These are phyloP conservation scores for Hypoxylon rickii DNA, from an alignment of 495 filamentous ascomycete species.

Conservation along the genomic window DNA sequence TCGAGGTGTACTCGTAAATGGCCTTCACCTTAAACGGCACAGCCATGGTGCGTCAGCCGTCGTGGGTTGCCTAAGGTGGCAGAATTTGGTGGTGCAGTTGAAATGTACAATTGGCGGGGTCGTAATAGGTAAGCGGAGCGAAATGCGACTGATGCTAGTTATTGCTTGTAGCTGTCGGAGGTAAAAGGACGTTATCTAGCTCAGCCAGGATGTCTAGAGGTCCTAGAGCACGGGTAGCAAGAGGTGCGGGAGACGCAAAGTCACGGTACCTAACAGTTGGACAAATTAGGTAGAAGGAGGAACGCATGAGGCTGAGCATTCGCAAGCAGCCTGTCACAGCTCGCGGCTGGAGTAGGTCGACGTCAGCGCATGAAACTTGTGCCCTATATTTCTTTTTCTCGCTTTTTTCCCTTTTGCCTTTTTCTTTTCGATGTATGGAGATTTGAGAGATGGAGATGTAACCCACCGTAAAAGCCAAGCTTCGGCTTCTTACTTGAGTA, in stretches of 20 bases:
- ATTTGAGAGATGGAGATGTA: conserved; percentile 26
- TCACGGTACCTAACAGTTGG: conserved; percentile 9
- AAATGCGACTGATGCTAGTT: conserved; percentile 31
- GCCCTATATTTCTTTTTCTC: conserved; percentile 11
- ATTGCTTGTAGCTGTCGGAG: conserved; percentile 11
- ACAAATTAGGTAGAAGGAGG: conserved; percentile 29
- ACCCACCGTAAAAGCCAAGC: conserved; percentile 30
- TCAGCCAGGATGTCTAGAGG: neutral
- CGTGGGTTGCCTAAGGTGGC: conserved; percentile 14
- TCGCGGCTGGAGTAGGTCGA: conserved; percentile 40
- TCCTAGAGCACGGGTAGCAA: too few species aligned
- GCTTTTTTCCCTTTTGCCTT: too few species aligned
- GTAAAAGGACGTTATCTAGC: neutral
- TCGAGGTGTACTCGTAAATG: conserved; percentile 88
- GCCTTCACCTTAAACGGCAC: conserved; percentile 93
- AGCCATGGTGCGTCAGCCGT: conserved; percentile 62
- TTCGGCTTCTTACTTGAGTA: conserved; percentile 16
- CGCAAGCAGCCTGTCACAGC: conserved; percentile 37
- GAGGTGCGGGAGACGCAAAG: too few species aligned
- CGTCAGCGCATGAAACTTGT: conserved; percentile 50
- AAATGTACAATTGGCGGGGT: conserved; percentile 32
- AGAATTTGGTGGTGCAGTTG: conserved; percentile 5
- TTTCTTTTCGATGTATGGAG: conserved; percentile 12
- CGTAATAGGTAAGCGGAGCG: conserved; percentile 11
- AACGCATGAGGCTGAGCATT: conserved; percentile 40